These are phyloP conservation scores for Yamadazyma conglobata DNA, from an alignment of 1,139 yeast genomes.

Conservation along the genomic window DNA sequence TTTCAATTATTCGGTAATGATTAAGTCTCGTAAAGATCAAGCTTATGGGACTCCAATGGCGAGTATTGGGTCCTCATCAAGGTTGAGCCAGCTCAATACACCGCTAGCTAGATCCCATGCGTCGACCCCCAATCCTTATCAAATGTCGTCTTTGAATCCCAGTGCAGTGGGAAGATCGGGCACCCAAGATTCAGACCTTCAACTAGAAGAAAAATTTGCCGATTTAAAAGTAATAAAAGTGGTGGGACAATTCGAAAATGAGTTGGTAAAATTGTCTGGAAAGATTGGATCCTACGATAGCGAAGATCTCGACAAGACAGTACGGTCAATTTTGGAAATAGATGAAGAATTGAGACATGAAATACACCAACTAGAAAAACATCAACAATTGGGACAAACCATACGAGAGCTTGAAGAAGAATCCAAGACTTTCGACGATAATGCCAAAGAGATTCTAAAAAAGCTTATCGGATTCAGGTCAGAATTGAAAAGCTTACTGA, in stretches of 20 bases:
- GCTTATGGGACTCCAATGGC: constrained; percentile 28
- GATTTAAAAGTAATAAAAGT: constrained; percentile 13
- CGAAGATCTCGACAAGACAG: constrained; percentile 23
- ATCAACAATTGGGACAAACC: constrained; percentile 29
- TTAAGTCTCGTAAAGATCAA: too few species aligned
- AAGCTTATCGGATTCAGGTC: constrained; percentile 32
- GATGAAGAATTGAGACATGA: constrained; percentile 26
- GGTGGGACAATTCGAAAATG: constrained; percentile 25
- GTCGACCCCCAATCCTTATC: constrained; percentile 25
- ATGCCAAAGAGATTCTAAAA: constrained; percentile 28
- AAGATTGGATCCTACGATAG: constrained; percentile 36
- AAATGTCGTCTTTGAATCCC: constrained; percentile 40
- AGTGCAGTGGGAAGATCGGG: constrained; percentile 17
- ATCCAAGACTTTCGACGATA: constrained; percentile 23
- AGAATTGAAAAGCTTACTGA: constrained; percentile 34
- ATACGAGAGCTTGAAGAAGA: constrained; percentile 23
- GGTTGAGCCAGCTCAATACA: constrained; percentile 25
- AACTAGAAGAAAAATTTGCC: constrained; percentile 17
- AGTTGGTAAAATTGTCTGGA: constrained; percentile 23
- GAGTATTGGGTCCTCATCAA: constrained; percentile 31
- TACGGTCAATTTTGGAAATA: constrained; percentile 26
- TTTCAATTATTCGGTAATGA: too few species aligned
- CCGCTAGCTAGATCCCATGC: constrained; percentile 21
- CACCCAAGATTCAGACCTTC: constrained; percentile 17
- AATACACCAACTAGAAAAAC: constrained; percentile 27